Conservation (phyloP, 306 rosid genomes). For the Luffa aegyptiaca region DNA sequence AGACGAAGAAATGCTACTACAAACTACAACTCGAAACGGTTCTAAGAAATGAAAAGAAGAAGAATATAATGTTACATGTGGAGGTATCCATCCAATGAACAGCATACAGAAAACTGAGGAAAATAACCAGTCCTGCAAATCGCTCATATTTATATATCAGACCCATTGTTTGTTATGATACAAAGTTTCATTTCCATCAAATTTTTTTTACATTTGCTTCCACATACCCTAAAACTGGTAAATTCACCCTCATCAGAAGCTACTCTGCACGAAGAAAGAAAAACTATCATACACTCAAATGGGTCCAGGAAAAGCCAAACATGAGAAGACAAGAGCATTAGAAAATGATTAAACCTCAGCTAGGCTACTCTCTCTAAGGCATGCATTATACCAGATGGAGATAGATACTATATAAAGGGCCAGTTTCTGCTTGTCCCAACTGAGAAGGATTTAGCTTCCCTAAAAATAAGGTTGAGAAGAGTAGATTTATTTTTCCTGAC, state of each 20-base stretch:
- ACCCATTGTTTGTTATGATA: constrained; percentile 8
- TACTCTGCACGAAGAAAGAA: constrained; percentile 40
- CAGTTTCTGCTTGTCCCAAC: neutral
- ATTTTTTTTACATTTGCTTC: constrained; percentile 18
- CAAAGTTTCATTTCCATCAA: neutral
- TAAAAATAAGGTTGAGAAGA: neutral
- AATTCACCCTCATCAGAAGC: constrained; percentile 70
- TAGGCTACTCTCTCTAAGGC: neutral
- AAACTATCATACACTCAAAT: constrained; percentile 14
- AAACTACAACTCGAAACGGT: neutral
- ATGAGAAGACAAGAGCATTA: neutral
- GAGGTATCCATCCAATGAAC: neutral
- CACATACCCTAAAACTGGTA: constrained; percentile 44
- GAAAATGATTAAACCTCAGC: neutral
- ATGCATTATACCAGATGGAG: neutral
- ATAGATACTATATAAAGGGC: neutral
- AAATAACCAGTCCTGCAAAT: constrained; percentile 3
- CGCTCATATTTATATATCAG: constrained; percentile 11
- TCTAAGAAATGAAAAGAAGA: neutral
- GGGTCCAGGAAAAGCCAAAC: neutral
- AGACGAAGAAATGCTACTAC: constrained; percentile 6
- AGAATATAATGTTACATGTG: constrained; percentile 1
- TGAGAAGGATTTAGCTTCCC: neutral
- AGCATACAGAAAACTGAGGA: neutral
- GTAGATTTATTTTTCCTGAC: neutral